A percentile compares a stretch with the other conserved stretches of the same genome.
These are phyloP conservation scores for Penicillium argentinense DNA, from an alignment of 495 filamentous ascomycete genomes.

Conservation along the genomic window DNA sequence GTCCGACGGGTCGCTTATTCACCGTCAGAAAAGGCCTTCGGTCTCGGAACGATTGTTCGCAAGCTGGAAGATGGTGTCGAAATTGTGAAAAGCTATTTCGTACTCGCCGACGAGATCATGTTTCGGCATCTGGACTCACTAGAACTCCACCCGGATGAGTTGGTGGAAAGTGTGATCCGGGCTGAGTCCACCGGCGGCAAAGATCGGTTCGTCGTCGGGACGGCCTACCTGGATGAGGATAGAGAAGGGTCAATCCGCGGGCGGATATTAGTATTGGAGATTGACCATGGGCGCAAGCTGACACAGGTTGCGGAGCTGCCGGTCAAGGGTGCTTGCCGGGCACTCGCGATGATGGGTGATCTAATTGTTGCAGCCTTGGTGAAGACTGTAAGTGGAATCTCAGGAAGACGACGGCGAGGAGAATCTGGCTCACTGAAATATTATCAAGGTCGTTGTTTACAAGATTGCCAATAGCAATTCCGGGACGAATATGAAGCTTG, in stretches of 20 bases:
- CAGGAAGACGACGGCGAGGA: neutral
- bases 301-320: conserved; percentile 62
- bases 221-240: conserved; percentile 69
- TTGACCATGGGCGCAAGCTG: conserved; percentile 69
- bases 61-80: conserved; percentile 57
- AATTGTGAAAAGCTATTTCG: conserved; percentile 57
- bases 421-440: neutral
- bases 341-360: conserved; percentile 68
- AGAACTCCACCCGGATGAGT: conserved; percentile 62
- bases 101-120: conserved; percentile 59
- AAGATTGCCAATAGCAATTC: conserved; percentile 48
- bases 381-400: conserved; percentile 66
- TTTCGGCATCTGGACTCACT: conserved; percentile 54
- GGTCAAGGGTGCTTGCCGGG: conserved; percentile 75
- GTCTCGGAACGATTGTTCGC: conserved; percentile 78
- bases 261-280: conserved; percentile 79
- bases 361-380: conserved; percentile 82
- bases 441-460: conserved; percentile 56
- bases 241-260: conserved; percentile 57
- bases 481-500: conserved; percentile 49
- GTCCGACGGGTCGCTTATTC: conserved; percentile 88
- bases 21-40: conserved; percentile 74
- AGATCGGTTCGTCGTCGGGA: conserved; percentile 88
- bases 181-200: conserved; percentile 60
- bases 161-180: conserved; percentile 82